Evolutionary conservation across 2,329 filamentous ascomycete species (phyloP).

Genomic region (Fusarium continuum): DNA sequence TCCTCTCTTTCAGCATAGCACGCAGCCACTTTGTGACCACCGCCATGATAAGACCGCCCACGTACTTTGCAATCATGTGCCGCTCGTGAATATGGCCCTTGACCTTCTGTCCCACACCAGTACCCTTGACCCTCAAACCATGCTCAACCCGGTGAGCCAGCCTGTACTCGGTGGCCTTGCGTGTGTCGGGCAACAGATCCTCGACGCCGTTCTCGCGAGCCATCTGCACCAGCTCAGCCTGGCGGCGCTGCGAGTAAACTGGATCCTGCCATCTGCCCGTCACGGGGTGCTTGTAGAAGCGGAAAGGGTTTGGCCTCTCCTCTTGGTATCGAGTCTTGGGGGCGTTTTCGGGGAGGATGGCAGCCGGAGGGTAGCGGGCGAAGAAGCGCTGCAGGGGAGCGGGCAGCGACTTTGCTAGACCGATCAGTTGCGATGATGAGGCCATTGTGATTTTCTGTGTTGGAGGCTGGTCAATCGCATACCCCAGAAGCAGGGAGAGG

Average conservation of each 20-base stretch:
- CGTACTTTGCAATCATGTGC: conserved; percentile 77
- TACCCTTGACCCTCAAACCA: conserved; percentile 88
- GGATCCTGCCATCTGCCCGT: conserved; percentile 88
- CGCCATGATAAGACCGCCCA: conserved; percentile 30
- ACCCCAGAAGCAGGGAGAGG: neutral
- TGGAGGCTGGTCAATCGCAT: conserved; percentile 34
- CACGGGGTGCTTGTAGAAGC: conserved; percentile 76
- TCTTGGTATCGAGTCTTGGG: conserved; percentile 62
- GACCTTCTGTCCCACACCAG: conserved; percentile 88
- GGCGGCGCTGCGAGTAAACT: conserved; percentile 81
- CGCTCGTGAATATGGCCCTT: conserved; percentile 97
- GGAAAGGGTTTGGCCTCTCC: conserved; percentile 80
- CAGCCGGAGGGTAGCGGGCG: conserved; percentile 82
- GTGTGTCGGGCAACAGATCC: conserved; percentile 78
- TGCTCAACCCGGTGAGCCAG: conserved; percentile 78
- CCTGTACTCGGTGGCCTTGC: conserved; percentile 77
- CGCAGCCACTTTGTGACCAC: neutral
- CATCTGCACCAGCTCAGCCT: conserved; percentile 91
- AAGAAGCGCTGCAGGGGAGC: conserved; percentile 85
- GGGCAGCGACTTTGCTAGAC: conserved; percentile 77
- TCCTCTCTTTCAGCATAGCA: neutral
- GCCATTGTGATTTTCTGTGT: conserved; percentile 46
- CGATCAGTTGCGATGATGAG: conserved; percentile 54
- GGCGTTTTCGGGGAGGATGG: conserved; percentile 61
- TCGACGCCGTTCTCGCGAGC: conserved; percentile 82